Evolutionary conservation across 2,329 filamentous ascomycete genomes (phyloP), one percentile per base, ranked within the genome.

Genomic region (Aureobasidium sp.): DNA sequence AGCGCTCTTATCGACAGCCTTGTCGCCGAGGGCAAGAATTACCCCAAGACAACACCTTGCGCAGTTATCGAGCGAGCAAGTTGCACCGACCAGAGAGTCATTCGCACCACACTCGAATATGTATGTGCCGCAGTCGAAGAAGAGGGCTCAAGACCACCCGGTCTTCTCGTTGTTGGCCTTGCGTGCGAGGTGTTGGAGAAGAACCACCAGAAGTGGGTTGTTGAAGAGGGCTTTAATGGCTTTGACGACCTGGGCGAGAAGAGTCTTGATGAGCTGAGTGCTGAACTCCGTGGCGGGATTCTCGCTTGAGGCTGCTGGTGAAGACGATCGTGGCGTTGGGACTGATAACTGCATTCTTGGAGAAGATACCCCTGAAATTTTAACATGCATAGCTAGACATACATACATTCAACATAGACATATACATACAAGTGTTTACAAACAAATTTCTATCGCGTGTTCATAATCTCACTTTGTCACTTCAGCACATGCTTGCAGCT

Each of bases 21-120:
- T 67, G 92, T 88, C 0, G 77, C 80, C 20, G 70, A 71, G 8
- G 74, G 74, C 1, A 76, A 80, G 59, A 77, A 75, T 3, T 98
- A 94, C 90, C 95, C 95, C 0, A 79, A 79, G 40, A 79, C 82
- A 20, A 96, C 94, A 1, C 94, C 95, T 0, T 98, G 95, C 73
- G 95, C 95, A 1, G 95, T 99, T 15, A 87, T 99, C 64, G 96
- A 99, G 80, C 87, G 96, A 42, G 96, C 96, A 8, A 97, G 93
- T 68, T 99, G 96, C 76, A 92, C 94, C 0, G 96, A 99, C 75
- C 96, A 99, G 81, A 86, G 95, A 56, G 93, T 99, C 20, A 95
- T 99, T 33, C 86, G 96, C 65, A 96, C 94, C 1, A 97, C 94
- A 1, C 80, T 99, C 31, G 87, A 90, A 71, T 87, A 91, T 72